These are phyloP conservation scores for Leptomonas pyrrhocoris DNA, from an alignment of 208 protist genomes.

Conservation along the genomic window DNA sequence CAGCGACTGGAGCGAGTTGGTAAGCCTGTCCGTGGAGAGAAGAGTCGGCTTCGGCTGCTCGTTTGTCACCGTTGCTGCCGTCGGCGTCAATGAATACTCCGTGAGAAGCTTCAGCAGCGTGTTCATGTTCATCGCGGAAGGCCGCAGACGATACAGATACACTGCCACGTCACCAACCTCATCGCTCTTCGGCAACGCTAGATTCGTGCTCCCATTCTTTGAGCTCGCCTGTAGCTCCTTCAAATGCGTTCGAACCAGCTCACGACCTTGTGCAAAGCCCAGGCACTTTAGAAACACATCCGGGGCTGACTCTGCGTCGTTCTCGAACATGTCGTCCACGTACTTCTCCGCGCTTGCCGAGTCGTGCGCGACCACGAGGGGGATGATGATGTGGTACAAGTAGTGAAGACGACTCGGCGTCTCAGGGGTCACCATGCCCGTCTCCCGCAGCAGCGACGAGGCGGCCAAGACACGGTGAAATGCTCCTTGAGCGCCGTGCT, in stretches of 20 bases:
- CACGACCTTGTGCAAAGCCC: conserved; percentile 33
- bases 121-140: conserved; percentile 76
- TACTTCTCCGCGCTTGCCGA: conserved; percentile 40
- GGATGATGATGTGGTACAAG: conserved; percentile 81
- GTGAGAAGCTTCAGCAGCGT: conserved; percentile 55
- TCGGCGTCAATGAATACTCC: not conserved
- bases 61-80: not conserved
- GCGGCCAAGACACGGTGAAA: conserved; percentile 34
- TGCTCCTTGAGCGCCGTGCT: conserved; percentile 5
- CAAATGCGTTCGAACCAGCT: conserved; percentile 39
- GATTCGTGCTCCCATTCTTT: not conserved
- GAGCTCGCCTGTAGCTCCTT: not conserved
- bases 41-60: not conserved
- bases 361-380: conserved; percentile 57
- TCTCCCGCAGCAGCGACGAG: conserved; percentile 27
- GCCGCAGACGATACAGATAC: conserved; percentile 52
- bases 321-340: conserved; percentile 64
- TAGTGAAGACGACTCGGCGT: conserved; percentile 43
- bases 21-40: not conserved
- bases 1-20: not conserved
- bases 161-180: conserved; percentile 31
- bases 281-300: conserved; percentile 78
- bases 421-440: conserved; percentile 20
- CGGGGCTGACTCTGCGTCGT: conserved; percentile 55
- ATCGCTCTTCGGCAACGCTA: not conserved